These are phyloP conservation scores for Boletus rubropictus DNA, from an alignment of 768 basidiomycete species.

Conservation along the genomic window DNA sequence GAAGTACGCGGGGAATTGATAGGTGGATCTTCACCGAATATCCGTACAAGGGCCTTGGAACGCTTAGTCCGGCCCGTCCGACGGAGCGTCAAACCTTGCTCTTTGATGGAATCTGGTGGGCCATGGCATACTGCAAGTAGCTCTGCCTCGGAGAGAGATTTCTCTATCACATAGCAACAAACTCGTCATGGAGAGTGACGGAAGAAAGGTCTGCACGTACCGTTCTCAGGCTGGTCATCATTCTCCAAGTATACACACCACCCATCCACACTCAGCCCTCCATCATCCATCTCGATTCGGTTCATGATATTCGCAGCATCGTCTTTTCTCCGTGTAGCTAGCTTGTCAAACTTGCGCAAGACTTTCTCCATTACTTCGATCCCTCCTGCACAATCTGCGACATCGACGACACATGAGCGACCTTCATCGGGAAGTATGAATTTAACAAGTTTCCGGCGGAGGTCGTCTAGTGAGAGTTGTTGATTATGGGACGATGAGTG, in stretches of 20 bases:
- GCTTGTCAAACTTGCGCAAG: conserved; percentile 83
- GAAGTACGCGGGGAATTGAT: conserved; percentile 18
- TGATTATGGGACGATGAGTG: conserved; percentile 38
- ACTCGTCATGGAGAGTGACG: neutral
- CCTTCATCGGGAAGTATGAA: conserved; percentile 83
- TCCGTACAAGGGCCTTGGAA: conserved; percentile 38
- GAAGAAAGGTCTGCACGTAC: conserved; percentile 31
- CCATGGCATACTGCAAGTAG: conserved; percentile 80
- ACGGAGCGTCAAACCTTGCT: conserved; percentile 73
- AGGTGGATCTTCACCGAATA: conserved; percentile 45
- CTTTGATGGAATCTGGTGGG: conserved; percentile 70
- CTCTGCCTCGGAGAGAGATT: conserved; percentile 75
- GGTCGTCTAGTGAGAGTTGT: conserved; percentile 63
- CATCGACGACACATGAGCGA: conserved; percentile 70
- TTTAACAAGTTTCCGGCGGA: conserved; percentile 81
- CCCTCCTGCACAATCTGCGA: conserved; percentile 73
- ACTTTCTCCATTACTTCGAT: conserved; percentile 85
- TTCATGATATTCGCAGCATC: conserved; percentile 43
- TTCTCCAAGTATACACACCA: conserved; percentile 82
- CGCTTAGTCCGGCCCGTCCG: conserved; percentile 41
- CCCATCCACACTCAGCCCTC: conserved; percentile 76
- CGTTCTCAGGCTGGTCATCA: conserved; percentile 44
- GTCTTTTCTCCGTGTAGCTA: conserved; percentile 36
- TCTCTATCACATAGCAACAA: conserved; percentile 37
- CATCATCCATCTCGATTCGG: conserved; percentile 63